These are phyloP conservation scores for Clausena lansium DNA, from an alignment of 345 rosid species.

Conservation along the genomic window DNA sequence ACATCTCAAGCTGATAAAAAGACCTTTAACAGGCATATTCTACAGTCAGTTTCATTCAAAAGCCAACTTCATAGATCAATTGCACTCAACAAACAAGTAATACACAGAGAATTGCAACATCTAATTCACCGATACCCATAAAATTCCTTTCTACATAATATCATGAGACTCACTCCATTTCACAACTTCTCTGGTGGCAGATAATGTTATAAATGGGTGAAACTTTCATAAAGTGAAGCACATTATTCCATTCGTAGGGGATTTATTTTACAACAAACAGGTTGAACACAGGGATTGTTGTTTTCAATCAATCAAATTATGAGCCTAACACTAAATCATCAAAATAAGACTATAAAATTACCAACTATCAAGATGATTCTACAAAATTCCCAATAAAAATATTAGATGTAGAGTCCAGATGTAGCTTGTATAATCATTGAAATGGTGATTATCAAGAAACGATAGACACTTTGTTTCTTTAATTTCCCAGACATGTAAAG, in stretches of 20 bases:
- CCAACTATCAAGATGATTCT: background rate
- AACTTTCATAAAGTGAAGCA: background rate
- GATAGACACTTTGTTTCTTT: background rate
- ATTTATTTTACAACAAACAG: background rate
- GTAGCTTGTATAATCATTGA: slow-evolving; percentile 9
- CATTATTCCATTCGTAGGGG: background rate
- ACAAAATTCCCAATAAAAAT: background rate
- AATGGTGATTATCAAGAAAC: slow-evolving; percentile 8
- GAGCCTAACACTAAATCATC: background rate
- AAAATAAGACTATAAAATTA: background rate
- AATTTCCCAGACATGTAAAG: slow-evolving; percentile 18
- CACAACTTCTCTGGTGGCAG: background rate
- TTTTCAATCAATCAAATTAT: background rate
- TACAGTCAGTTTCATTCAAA: background rate
- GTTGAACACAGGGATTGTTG: background rate
- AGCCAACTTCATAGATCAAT: background rate
- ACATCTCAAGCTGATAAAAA: background rate
- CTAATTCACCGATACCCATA: background rate
- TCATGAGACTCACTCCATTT: background rate
- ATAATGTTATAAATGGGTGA: background rate
- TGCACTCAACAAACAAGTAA: background rate
- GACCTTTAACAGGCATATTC: background rate
- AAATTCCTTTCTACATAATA: background rate
- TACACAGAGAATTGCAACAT: background rate
- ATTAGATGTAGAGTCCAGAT: slow-evolving; percentile 1